phyloP scores from a whole-genome alignment of 2,329 filamentous ascomycete genomes.

The Cyphellophora europaea region DNA sequence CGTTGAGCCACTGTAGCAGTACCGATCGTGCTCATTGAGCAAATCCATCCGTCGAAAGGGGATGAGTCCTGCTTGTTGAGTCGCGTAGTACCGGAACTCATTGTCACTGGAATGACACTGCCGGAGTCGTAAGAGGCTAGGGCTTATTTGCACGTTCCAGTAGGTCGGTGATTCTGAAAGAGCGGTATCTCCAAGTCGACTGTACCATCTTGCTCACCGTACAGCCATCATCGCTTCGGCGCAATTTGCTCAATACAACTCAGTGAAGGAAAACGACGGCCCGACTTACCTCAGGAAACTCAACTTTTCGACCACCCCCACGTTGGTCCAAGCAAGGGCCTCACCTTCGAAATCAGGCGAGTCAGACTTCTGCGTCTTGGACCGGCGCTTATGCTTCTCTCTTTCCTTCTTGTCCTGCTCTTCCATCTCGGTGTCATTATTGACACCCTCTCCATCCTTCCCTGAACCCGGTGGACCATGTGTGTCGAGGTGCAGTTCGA shows the following conservation, averaged over 20 bases:
- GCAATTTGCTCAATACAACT: not conserved
- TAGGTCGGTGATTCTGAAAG: too few relatives aligned
- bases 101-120: too few relatives aligned
- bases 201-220: too few relatives aligned
- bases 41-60: too few relatives aligned
- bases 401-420: slow-evolving; percentile 23
- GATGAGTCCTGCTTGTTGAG: too few relatives aligned
- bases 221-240: not conserved
- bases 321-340: slow-evolving; percentile 48
- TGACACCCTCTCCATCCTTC: slow-evolving; percentile 40
- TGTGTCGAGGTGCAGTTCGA: slow-evolving; percentile 71
- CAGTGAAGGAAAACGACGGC: slow-evolving; percentile 2
- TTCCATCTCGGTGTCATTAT: slow-evolving; percentile 19
- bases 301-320: slow-evolving; percentile 53
- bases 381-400: slow-evolving; percentile 49
- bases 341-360: slow-evolving; percentile 58
- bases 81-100: too few relatives aligned
- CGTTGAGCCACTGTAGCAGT: too few relatives aligned
- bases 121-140: too few relatives aligned
- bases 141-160: too few relatives aligned
- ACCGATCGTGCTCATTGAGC: too few relatives aligned
- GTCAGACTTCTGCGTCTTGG: slow-evolving; percentile 44
- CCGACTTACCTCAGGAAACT: slow-evolving; percentile 61
- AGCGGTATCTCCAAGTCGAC: too few relatives aligned
- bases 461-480: slow-evolving; percentile 31